These are phyloP conservation scores for Rhodotorula mucilaginosa DNA, from an alignment of 1,284 basidiomycete species.

Conservation along the genomic window DNA sequence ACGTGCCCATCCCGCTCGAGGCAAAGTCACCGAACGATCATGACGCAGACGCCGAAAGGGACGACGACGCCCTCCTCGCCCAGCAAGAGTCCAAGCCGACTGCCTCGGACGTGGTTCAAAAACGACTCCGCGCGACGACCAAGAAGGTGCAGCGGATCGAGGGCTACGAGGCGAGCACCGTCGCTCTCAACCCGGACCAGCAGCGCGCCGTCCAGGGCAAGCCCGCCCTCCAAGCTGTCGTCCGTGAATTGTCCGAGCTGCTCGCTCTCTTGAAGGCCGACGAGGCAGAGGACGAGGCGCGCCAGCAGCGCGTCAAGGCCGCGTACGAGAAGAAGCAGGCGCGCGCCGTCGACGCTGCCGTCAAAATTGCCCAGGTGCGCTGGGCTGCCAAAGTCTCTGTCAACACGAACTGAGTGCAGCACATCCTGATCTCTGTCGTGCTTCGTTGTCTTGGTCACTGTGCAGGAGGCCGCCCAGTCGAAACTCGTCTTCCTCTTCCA, in stretches of 20 bases:
- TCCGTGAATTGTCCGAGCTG: slow-evolving; percentile 46
- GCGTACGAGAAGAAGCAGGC: slow-evolving; percentile 42
- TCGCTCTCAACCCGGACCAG: slow-evolving; percentile 46
- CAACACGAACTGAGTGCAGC: not conserved
- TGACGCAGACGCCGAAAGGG: not conserved
- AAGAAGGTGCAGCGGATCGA: slow-evolving; percentile 48
- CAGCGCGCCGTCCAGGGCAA: slow-evolving; percentile 45
- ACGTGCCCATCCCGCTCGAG: slow-evolving; percentile 1
- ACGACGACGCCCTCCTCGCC: slow-evolving; percentile 11
- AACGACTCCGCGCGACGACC: slow-evolving; percentile 42
- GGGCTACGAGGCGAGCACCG: slow-evolving; percentile 41
- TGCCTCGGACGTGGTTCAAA: slow-evolving; percentile 40
- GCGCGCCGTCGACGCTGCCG: slow-evolving; percentile 41
- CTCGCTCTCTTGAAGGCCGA: slow-evolving; percentile 44
- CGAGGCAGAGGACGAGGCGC: slow-evolving; percentile 43
- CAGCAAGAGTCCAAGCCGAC: slow-evolving; percentile 32
- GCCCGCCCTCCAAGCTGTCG: slow-evolving; percentile 44
- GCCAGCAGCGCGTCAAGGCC: slow-evolving; percentile 32
- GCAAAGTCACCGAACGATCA: not conserved
- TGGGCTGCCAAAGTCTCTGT: no score
- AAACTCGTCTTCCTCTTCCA: slow-evolving; percentile 45
- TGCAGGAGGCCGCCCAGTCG: slow-evolving; percentile 29
- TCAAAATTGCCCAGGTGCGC: slow-evolving; percentile 39
- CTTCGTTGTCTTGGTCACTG: not conserved
- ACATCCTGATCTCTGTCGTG: no score